Percentiles rank a stretch among this genome's conserved stretches.
Evolutionary conservation across 2,329 filamentous ascomycete species (phyloP).

Genomic region (Hymenoscyphus albidus): DNA sequence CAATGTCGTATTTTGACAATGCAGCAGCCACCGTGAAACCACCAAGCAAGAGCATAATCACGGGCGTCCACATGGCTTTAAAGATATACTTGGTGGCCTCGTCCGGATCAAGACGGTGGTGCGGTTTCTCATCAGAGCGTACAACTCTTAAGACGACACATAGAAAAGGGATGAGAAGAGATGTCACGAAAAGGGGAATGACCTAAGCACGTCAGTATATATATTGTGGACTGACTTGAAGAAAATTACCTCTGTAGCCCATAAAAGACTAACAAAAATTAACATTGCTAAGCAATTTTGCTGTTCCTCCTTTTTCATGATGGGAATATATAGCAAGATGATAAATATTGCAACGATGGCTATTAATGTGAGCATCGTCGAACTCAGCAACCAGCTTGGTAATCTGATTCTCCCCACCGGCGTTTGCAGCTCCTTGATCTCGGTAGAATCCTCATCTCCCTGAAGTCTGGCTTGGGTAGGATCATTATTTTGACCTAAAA

Average conservation of each 20-base stretch:
- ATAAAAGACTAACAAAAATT: conserved; percentile 87
- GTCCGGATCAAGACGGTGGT: conserved; percentile 71
- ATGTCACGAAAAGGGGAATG: conserved; percentile 95
- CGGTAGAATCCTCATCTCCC: conserved; percentile 69
- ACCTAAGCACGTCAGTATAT: conserved; percentile 50
- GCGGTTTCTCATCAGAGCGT: conserved; percentile 66
- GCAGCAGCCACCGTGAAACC: conserved; percentile 96
- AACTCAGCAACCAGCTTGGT: conserved; percentile 79
- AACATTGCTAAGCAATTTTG: conserved; percentile 95
- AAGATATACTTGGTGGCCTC: conserved; percentile 82
- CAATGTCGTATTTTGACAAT: conserved; percentile 94
- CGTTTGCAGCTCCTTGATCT: conserved; percentile 68
- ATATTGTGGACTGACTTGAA: neutral
- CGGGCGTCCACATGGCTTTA: conserved; percentile 96
- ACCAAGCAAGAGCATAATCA: conserved; percentile 95
- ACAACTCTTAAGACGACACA: conserved; percentile 84
- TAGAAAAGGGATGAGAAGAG: conserved; percentile 87
- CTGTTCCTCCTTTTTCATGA: conserved; percentile 84
- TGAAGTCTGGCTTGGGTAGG: conserved; percentile 68
- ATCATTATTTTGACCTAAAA: conserved; percentile 72
- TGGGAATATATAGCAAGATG: conserved; percentile 68
- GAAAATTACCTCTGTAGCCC: conserved; percentile 80
- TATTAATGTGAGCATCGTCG: conserved; percentile 74
- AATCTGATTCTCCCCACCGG: conserved; percentile 73
- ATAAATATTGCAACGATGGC: conserved; percentile 69